Base-by-base conservation (phyloP, 2,329 filamentous ascomycete species). In the Fusarium albosuccineum region DNA sequence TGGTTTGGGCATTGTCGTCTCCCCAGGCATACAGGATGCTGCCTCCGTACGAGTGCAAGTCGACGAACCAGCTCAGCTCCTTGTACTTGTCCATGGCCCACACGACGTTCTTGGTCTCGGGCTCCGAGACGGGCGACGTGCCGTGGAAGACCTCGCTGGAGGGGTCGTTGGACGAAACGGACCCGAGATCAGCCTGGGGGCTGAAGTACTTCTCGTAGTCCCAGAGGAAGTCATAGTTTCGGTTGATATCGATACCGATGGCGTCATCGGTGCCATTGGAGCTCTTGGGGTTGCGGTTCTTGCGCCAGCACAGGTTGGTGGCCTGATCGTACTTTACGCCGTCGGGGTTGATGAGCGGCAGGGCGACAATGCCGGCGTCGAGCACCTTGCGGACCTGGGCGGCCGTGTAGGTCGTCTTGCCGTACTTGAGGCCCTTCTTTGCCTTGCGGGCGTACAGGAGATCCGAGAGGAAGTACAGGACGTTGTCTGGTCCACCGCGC, bases 141-240 rank as follows among this genome's bases (percentile, higher is more conserved):
- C 86, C 87, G 66, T 84, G 82, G 73, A 82, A 88, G 14, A 81
- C 79, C 69, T 86, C 80, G 6, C 79, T 81, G 26, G 68, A 72
- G 0, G 86, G 84, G 27, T 74, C 64, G 4, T 76, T 67, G 1
- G 78, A 81, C 5, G 70, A 74, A 2, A 82, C 80, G 3, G 79
- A 76, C 17, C 72, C 49, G 39, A 77, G 70, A 30, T 78, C 74
- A 30, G 82, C 83, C 6, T 66, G 69, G 0, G 75, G 60, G 34
- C 77, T 78, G 73, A 85, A 86, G 48, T 79, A 74, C 56, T 76
- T 76, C 33, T 71, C 76, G 68, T 82, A 85, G 75, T 89, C 82
- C 83, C 86, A 89, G 8, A 87, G 73, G 73, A 86, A 85, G 73
- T 87, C 84, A 67, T 87, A 87, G 77, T 87, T 87, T 53, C 85